Conservation (phyloP, 345 rosid species). For the Camelina neglecta region DNA sequence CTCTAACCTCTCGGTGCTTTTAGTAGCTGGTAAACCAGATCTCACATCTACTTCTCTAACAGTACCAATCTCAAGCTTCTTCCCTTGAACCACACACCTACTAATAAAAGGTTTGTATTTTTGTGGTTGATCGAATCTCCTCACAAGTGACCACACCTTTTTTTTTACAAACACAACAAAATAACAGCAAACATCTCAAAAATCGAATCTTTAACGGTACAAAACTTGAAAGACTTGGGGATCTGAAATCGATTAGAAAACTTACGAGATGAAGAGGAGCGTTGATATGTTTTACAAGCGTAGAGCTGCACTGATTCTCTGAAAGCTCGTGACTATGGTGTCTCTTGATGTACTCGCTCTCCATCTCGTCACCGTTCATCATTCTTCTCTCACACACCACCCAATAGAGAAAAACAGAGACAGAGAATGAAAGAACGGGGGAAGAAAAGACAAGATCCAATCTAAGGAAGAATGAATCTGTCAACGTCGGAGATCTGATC, state of each 20-base stretch:
- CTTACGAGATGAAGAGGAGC: conserved; percentile 87
- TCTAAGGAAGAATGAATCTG: neutral
- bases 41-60: conserved; percentile 73
- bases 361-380: conserved; percentile 36
- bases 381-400: neutral
- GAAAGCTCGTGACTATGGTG: conserved; percentile 62
- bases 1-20: conserved; percentile 72
- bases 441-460: neutral
- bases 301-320: conserved; percentile 74
- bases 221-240: neutral
- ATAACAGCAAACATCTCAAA: neutral
- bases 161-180: neutral
- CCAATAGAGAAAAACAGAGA: no score
- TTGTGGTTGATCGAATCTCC: conserved; percentile 81
- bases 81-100: conserved; percentile 61
- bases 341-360: conserved; percentile 59
- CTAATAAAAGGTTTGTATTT: conserved; percentile 75
- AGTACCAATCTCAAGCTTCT: conserved; percentile 64
- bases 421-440: no score
- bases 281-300: conserved; percentile 77
- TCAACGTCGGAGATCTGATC: neutral
- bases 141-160: conserved; percentile 80
- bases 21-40: conserved; percentile 81
- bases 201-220: neutral
- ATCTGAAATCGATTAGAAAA: conserved; percentile 3